Base-by-base conservation (phyloP, 495 filamentous ascomycete genomes). In the Saxispiralis lemnorum region DNA sequence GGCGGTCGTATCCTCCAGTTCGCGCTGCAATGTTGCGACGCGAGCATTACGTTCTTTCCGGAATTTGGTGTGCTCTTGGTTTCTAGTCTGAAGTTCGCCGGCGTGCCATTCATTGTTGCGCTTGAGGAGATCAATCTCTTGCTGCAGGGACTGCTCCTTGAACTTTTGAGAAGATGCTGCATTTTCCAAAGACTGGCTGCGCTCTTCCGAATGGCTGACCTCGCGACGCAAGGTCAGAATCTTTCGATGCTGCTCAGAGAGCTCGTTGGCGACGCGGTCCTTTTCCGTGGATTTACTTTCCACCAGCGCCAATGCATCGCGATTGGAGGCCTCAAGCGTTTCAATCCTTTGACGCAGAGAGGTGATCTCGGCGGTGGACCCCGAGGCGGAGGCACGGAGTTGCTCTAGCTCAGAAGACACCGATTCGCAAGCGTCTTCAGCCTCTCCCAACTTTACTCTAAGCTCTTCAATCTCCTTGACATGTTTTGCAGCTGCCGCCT, bases 61-160 rank as follows among this genome's bases (percentile, higher is more conserved):
- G 66, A 81, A 92, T 50, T 87, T 94, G 45, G 84, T 70, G 36
- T 82, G 73, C 52, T 96, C 92, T 28, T 73, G 72, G 35, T 66
- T 75, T 59, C 93, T 93, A 0, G 83, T 86, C 63, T 92, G 87
- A 17, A 96, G 66, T 59, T 96, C 92, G 17, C 67, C 72, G 46
- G 92, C 84, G 37, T 85, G 76, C 80, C 83, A 96, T 45, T 96
- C 92, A 48, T 83, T 86, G 63, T 80, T 92, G 48, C 75, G 78
- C 56, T 83, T 83, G 12, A 85, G 73, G 17, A 83, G 65, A 18
- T 92, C 84, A 41, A 95, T 63, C 59, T 96, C 87, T 54, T 93
- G 86, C 56, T 88, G 76, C 16, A 94, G 66, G 33, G 69, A 76
- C 53, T 94, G 81, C 56, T 94, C 86, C 35, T 81, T 78, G 65